A percentile compares a stretch with the other conserved stretches of the same genome.
phyloP scores from a whole-genome alignment of 2,329 filamentous ascomycete genomes.

The Pseudopithomyces maydicus region DNA sequence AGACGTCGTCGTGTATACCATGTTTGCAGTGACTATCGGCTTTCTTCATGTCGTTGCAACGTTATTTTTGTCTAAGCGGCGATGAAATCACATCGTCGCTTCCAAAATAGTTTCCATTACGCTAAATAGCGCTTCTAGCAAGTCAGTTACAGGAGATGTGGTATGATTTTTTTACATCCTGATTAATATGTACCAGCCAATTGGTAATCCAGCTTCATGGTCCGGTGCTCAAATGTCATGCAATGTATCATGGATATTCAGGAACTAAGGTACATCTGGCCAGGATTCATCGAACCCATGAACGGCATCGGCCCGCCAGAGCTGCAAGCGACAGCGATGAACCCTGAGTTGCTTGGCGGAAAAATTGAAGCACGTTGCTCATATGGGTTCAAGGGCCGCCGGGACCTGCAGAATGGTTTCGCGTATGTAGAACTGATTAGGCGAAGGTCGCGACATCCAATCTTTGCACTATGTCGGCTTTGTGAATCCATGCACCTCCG shows the following conservation, averaged over 20 bases:
- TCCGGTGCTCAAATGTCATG: too few relatives aligned
- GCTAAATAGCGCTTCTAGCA: too few relatives aligned
- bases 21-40: not conserved
- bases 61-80: too few relatives aligned
- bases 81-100: not conserved
- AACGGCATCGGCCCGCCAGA: not conserved
- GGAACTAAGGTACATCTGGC: not conserved
- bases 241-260: too few relatives aligned
- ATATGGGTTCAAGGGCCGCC: constrained; percentile 34
- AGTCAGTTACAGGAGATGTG: too few relatives aligned
- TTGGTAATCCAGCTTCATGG: too few relatives aligned
- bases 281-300: not conserved
- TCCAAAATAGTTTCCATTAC: not conserved
- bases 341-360: constrained; percentile 21
- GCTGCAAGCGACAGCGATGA: not conserved
- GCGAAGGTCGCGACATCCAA: not conserved
- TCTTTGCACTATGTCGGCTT: not conserved
- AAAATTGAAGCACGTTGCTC: constrained; percentile 23
- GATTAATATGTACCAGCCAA: too few relatives aligned
- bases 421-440: constrained; percentile 17
- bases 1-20: not conserved
- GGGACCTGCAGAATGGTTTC: constrained; percentile 34
- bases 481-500: not conserved
- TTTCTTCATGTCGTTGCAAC: not conserved
- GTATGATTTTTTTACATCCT: too few relatives aligned